These are phyloP conservation scores for Hyphopichia pseudoburtonii DNA, from an alignment of 1,139 yeast genomes.

Conservation along the genomic window DNA sequence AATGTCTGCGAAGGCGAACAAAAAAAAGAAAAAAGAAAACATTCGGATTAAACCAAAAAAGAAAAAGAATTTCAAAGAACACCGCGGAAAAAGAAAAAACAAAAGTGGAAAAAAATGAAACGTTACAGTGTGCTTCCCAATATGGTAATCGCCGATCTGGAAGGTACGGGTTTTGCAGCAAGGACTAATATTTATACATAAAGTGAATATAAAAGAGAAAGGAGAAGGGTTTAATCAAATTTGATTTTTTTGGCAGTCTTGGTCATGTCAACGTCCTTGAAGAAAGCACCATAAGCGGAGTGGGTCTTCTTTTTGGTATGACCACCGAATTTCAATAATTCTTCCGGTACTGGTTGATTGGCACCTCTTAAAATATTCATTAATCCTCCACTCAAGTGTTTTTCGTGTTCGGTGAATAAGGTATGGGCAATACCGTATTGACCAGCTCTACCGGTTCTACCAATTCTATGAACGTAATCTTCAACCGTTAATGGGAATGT, in stretches of 20 bases:
- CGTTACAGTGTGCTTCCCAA: too few species aligned
- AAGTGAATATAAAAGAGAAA: too few species aligned
- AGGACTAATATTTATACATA: not conserved
- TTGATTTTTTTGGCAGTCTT: constrained; percentile 91
- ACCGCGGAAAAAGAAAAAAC: not conserved
- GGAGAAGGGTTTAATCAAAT: constrained; percentile 45
- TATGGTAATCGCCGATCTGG: too few species aligned
- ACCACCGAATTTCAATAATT: constrained; percentile 89
- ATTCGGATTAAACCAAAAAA: too few species aligned
- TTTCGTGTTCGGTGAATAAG: constrained; percentile 93
- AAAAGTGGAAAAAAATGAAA: not conserved
- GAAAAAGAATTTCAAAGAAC: not conserved
- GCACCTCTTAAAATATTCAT: constrained; percentile 92
- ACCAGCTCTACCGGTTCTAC: constrained; percentile 99
- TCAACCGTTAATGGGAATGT: constrained; percentile 98
- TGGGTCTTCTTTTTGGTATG: constrained; percentile 98
- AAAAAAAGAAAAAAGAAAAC: too few species aligned
- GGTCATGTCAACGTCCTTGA: constrained; percentile 83
- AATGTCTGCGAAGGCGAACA: too few species aligned
- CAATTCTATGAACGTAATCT: constrained; percentile 97
- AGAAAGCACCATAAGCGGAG: constrained; percentile 95
- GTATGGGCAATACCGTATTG: constrained; percentile 94
- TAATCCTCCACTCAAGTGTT: constrained; percentile 93
- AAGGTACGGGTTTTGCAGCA: constrained; percentile 1
- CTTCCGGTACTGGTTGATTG: constrained; percentile 96